phyloP scores from a whole-genome alignment of 148 eudicot genomes.

The Talinum fruticosum region DNA sequence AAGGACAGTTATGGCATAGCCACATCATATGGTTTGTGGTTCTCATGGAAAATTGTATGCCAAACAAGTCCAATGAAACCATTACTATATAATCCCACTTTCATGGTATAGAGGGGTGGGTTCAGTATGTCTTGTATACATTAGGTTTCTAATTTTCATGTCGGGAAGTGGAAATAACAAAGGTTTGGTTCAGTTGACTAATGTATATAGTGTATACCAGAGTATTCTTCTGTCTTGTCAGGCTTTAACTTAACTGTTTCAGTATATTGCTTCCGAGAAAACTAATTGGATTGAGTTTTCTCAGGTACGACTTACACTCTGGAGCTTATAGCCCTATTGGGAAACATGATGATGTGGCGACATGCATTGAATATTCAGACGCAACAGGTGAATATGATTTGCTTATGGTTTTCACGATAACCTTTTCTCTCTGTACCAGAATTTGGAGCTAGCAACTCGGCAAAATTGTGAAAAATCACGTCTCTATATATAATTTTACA shows the following conservation, averaged over 20 bases:
- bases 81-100: not conserved
- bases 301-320: conserved; percentile 72
- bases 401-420: not conserved
- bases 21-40: not conserved
- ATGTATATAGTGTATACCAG: not conserved
- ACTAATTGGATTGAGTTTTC: not conserved
- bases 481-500: too few species aligned
- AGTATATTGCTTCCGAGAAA: not conserved
- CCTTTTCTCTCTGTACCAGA: not conserved
- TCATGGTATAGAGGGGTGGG: not conserved
- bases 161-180: not conserved
- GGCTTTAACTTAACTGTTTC: not conserved
- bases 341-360: conserved; percentile 64
- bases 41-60: not conserved
- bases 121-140: not conserved
- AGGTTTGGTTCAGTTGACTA: conserved; percentile 4
- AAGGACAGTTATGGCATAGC: not conserved
- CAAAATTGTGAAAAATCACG: not conserved
- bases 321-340: conserved; percentile 50
- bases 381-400: conserved; percentile 57
- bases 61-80: not conserved
- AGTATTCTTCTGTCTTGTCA: not conserved
- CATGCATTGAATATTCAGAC: conserved; percentile 64
- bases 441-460: not conserved
- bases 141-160: not conserved